These are phyloP conservation scores for Platanus orientalis DNA, from an alignment of 164 flowering plant species.

Conservation along the genomic window DNA sequence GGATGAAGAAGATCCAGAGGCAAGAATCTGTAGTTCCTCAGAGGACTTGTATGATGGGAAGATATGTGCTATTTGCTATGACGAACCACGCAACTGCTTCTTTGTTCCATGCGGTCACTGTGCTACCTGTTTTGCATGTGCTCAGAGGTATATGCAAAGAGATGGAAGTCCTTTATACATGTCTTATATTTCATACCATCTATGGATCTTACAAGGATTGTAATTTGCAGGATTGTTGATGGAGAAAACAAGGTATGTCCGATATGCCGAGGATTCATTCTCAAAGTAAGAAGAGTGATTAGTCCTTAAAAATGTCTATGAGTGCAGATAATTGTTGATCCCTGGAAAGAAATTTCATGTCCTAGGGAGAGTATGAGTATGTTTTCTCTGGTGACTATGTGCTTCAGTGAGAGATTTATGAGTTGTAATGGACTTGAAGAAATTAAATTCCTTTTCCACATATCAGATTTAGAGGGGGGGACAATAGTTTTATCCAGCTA, in stretches of 20 bases:
- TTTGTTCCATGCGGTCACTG: constrained; percentile 86
- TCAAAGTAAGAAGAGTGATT: constrained; percentile 50
- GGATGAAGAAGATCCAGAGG: constrained; percentile 42
- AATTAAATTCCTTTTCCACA: no score
- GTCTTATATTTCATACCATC: neutral
- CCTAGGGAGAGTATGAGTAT: neutral
- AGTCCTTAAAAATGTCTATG: constrained; percentile 15
- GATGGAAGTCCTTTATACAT: neutral
- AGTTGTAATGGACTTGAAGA: no score
- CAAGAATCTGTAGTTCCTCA: constrained; percentile 31
- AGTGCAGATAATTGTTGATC: neutral
- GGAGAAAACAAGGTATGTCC: constrained; percentile 62
- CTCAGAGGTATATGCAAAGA: constrained; percentile 48
- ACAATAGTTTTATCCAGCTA: no score
- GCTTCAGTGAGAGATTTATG: neutral
- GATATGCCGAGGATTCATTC: constrained; percentile 57
- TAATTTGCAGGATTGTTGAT: constrained; percentile 45
- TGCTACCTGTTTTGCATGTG: constrained; percentile 67
- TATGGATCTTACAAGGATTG: neutral
- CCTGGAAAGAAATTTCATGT: neutral
- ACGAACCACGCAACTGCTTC: constrained; percentile 56
- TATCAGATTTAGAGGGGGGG: no score
- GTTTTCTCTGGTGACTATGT: neutral
- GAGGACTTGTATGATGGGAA: constrained; percentile 71
- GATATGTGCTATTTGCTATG: constrained; percentile 74